phyloP scores from a whole-genome alignment of 441 rosid species.

The Adansonia gregorii region DNA sequence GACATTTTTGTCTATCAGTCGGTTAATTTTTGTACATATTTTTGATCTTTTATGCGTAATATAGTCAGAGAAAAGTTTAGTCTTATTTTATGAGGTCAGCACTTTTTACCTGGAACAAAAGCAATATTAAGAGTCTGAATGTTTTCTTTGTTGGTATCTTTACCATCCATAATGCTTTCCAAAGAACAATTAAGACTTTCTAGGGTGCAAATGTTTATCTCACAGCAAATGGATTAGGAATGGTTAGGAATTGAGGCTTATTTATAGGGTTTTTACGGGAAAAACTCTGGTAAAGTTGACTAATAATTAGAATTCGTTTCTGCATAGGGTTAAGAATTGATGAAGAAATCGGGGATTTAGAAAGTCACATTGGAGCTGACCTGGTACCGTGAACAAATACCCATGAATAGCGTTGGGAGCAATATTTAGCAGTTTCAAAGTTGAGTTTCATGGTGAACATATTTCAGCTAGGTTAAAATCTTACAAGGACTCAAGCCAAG shows the following conservation, averaged over 20 bases:
- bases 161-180: constrained; percentile 3
- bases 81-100: constrained; percentile 1
- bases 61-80: not conserved
- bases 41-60: not conserved
- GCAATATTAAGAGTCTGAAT: constrained; percentile 11
- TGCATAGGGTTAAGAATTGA: not conserved
- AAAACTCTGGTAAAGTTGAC: not conserved
- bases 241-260: constrained; percentile 9
- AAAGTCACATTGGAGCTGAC: constrained; percentile 14
- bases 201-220: not conserved
- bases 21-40: not conserved
- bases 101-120: not conserved
- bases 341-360: not conserved
- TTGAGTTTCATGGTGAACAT: not conserved
- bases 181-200: constrained; percentile 5
- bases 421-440: constrained; percentile 7
- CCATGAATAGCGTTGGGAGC: constrained; percentile 1
- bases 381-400: not conserved
- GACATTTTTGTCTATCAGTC: not conserved
- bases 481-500: not conserved
- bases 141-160: not conserved
- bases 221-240: constrained; percentile 2
- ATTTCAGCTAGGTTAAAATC: constrained; percentile 4
- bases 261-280: not conserved
- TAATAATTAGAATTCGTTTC: constrained; percentile 1